Base-by-base conservation (phyloP, 2,329 filamentous ascomycete species). In the Rhinocladiella mackenziei region DNA sequence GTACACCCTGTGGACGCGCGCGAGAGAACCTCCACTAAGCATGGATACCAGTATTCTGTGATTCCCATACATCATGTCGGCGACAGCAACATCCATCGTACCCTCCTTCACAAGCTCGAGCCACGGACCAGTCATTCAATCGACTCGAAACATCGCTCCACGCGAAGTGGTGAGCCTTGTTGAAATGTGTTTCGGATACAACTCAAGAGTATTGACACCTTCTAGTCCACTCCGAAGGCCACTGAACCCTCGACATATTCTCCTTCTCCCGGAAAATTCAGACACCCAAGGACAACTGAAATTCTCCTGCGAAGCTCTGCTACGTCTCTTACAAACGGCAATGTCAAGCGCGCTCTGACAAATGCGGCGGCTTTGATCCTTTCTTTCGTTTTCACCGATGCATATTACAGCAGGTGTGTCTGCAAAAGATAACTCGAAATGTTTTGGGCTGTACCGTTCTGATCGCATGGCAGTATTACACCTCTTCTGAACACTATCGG, bases 241-340 rank as follows among this genome's bases (percentile, higher is more conserved):
- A 26, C 15, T 3, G 14, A 14, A 13, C 34, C 34, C 20, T 25
- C 22, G 11, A 28, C 34, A 25, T 26, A 25, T 26, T 15, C 60
- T 6, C 63, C 62, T 13, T 70, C 68, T 5, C 70, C 86, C 5
- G 89, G 91, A 43, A 87, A 83, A 61, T 98, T 92, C 91, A 80
- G 82, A 60, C 92, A 98, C 64, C 92, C 92, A 23, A 81, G 84
- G 52, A 76, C 96, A 54, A 77, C 88, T 59, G 91, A 97, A 67
- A 94, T 98, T 62, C 81, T 85, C 11, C 77, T 78, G 51, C 81
- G 92, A 39, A 86, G 89, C 61, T 83, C 86, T 63, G 83, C 82
- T 14, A 80, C 81, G 10, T 85, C 76, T 35, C 95, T 97, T 63
- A 80, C 82, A 43, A 81, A 89, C 56, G 78, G 78, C 62, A 91